These are phyloP conservation scores for Colletotrichum lentis DNA, from an alignment of 2,329 filamentous ascomycete species.

Conservation along the genomic window DNA sequence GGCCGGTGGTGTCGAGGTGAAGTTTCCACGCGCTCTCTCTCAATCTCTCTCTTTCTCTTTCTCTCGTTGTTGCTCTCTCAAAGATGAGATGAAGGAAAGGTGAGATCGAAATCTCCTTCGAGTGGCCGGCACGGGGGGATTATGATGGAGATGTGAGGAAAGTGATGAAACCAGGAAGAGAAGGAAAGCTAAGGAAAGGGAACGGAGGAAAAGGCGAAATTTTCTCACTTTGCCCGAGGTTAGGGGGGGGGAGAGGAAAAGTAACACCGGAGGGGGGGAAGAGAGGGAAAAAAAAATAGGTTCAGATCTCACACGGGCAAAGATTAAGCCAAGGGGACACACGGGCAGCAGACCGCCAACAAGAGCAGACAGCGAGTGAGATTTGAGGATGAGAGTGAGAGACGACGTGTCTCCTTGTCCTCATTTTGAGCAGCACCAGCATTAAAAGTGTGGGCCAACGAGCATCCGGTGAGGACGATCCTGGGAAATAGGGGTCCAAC, in stretches of 20 bases:
- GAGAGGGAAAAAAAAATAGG: not conserved
- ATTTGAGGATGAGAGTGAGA: too few species aligned
- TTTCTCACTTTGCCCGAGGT: constrained; percentile 29
- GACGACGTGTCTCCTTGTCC: constrained; percentile 26
- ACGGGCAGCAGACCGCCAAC: constrained; percentile 22
- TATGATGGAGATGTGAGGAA: not conserved
- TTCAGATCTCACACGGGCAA: constrained; percentile 9
- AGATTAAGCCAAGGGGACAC: not conserved
- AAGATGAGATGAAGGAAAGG: constrained; percentile 22
- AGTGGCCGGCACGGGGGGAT: not conserved
- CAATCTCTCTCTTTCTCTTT: not conserved
- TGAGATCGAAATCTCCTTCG: constrained; percentile 2
- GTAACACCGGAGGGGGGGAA: too few species aligned
- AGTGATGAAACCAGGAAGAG: constrained; percentile 6
- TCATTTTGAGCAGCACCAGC: constrained; percentile 22
- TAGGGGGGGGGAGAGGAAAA: not conserved
- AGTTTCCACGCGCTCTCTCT: not conserved
- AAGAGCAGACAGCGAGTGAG: not conserved
- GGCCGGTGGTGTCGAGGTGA: not conserved
- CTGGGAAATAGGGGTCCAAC: constrained; percentile 36
- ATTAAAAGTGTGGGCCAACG: constrained; percentile 18
- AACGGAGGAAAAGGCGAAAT: not conserved
- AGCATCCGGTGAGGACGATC: constrained; percentile 22
- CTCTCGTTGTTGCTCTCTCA: too few species aligned
- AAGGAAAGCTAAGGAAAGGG: not conserved